Base-by-base conservation (phyloP, 1,284 basidiomycete species). In the Dichomitus squalens region DNA sequence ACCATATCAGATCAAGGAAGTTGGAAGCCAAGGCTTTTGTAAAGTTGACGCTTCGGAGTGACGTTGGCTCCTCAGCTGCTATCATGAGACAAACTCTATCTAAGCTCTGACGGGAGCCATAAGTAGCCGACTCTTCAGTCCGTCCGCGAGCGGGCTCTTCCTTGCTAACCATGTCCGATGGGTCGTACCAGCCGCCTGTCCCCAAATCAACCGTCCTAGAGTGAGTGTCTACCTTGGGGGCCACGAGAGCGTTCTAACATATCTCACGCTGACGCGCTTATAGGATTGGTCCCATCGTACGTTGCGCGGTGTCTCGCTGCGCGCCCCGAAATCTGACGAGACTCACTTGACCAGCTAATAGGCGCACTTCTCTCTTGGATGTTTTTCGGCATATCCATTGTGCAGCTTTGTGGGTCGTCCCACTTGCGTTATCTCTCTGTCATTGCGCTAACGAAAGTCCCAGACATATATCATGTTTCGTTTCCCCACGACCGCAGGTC, bases 391-490 rank as follows among this genome's bases (percentile, higher is more conserved):
- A 57, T 60, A 36, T 53, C 59, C n/a, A 49, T 53, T 9, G 55
- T 60, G 25, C 59, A 60, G 39, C 40, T 60, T 35, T 60, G 59
- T 60, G 33, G 14, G 55, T 39, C 31, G 14, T 25, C 23, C 12
- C 25, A 2, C 31, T 12, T 18, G 23, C 43, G 7, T 34, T 12
- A 8, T 6, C 12, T 18, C 7, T 27, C 39, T 41, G n/a, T n/a
- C 52, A n/a, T 20, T 21, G 33, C 4, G 21, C 11, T 33, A 21
- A 50, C 25, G 4, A 20, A 7, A 29, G 14, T 21, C 3, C n/a
- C 36, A 55, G 59, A 60, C 36, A 50, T 57, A n/a, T 60, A 60
- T 41, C 50, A 57, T 25, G 41, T 60, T 25, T 54, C 55, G 23
- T 60, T 54, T 48, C 8, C 54, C 12, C 25, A 38, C 6, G 59